Evolutionary conservation across 352 stramenopile species (phyloP).

Genomic region (Pythium aphanidermatum): DNA sequence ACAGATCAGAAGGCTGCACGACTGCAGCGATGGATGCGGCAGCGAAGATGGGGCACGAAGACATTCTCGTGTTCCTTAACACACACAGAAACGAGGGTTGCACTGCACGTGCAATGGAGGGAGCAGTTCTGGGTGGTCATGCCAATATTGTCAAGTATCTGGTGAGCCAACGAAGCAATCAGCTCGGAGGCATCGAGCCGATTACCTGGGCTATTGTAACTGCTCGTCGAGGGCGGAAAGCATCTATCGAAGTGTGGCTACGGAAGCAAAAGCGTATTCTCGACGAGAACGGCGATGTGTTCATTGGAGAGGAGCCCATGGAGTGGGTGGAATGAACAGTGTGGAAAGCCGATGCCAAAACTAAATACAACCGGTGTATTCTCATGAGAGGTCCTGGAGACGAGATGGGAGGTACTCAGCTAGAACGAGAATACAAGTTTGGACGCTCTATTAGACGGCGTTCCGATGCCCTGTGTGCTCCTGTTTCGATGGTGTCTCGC

Average conservation of each 20-base stretch:
- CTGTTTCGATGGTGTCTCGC: too few species aligned
- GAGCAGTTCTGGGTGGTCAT: neutral
- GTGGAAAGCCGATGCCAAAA: too few species aligned
- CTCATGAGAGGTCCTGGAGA: too few species aligned
- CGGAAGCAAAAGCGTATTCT: too few species aligned
- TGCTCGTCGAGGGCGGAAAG: neutral
- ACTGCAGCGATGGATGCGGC: slow-evolving; percentile 15
- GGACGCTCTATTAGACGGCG: too few species aligned
- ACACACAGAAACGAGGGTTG: slow-evolving; percentile 12
- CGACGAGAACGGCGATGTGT: too few species aligned
- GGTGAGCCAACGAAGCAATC: neutral
- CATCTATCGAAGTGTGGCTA: neutral
- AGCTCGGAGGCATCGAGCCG: neutral
- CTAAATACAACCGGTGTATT: too few species aligned
- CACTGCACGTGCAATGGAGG: slow-evolving; percentile 3
- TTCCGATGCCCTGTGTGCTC: too few species aligned
- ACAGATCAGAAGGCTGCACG: slow-evolving; percentile 17
- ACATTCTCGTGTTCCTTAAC: slow-evolving; percentile 12
- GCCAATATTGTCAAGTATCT: slow-evolving; percentile 5
- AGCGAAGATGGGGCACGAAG: slow-evolving; percentile 7
- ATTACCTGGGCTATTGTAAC: neutral
- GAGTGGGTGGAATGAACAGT: too few species aligned
- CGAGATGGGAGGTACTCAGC: too few species aligned
- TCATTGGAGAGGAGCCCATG: too few species aligned
- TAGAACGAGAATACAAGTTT: too few species aligned